Conservation (phyloP, 306 rosid genomes). For the Quercus robur region DNA sequence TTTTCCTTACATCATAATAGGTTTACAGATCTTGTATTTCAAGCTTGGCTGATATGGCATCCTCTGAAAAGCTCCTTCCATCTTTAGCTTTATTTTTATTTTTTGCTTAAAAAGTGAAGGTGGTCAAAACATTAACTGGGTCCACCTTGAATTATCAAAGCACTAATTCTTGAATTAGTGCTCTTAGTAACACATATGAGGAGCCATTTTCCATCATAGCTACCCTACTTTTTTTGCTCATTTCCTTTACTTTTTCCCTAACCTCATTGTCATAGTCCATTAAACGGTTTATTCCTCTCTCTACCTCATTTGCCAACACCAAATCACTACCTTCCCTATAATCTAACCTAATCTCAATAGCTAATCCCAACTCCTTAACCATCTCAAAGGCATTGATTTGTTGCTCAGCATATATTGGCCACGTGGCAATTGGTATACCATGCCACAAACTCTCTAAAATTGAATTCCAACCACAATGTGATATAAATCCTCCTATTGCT, state of each 20-base stretch:
- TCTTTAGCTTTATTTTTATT: no score
- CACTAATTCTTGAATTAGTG: conserved; percentile 6
- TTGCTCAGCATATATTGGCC: conserved; percentile 59
- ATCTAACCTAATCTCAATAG: conserved; percentile 50
- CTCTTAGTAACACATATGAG: conserved; percentile 10
- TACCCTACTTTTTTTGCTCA: conserved; percentile 22
- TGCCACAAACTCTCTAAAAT: conserved; percentile 58
- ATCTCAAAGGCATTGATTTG: conserved; percentile 62
- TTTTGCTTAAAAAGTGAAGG: no score
- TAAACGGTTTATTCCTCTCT: conserved; percentile 23
- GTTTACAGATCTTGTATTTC: no score
- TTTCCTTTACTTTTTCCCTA: conserved; percentile 37
- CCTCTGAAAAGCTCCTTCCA: no score
- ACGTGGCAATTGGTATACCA: conserved; percentile 59
- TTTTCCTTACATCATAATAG: no score
- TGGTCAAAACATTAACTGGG: neutral
- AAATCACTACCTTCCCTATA: conserved; percentile 33
- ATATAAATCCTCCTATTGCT: conserved; percentile 52
- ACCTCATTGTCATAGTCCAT: conserved; percentile 31
- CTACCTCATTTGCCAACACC: conserved; percentile 40
- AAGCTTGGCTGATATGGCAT: no score
- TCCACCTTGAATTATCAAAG: neutral
- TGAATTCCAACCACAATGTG: conserved; percentile 75
- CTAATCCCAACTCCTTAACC: conserved; percentile 58
- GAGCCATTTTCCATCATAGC: conserved; percentile 36